phyloP scores from a whole-genome alignment of 2,329 filamentous ascomycete species.

The Elsinoe fawcettii region DNA sequence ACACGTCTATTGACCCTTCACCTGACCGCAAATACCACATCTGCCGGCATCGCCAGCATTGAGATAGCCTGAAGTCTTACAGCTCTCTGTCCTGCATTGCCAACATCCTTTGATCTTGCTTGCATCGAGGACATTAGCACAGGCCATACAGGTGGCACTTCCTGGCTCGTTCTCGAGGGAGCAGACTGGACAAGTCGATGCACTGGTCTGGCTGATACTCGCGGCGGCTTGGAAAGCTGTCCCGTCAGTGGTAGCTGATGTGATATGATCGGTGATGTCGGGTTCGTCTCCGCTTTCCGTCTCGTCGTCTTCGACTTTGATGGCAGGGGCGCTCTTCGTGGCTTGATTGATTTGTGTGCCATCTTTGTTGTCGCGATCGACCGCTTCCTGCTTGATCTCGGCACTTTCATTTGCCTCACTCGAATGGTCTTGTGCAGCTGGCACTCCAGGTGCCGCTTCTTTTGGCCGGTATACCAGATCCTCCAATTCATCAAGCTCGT shows the following conservation, averaged over 20 bases:
- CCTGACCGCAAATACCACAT: slow-evolving; percentile 59
- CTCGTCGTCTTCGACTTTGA: not conserved
- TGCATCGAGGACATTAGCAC: slow-evolving; percentile 60
- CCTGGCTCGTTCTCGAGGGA: slow-evolving; percentile 54
- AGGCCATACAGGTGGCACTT: slow-evolving; percentile 57
- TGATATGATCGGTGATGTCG: not conserved
- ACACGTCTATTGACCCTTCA: slow-evolving; percentile 13
- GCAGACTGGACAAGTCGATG: slow-evolving; percentile 52
- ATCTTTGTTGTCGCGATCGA: not conserved
- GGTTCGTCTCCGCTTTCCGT: not conserved
- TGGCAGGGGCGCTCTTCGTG: not conserved
- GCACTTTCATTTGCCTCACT: not conserved
- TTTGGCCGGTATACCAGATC: slow-evolving; percentile 30
- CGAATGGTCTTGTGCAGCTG: not conserved
- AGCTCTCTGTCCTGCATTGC: slow-evolving; percentile 52
- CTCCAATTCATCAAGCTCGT: slow-evolving; percentile 62
- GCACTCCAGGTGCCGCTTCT: not conserved
- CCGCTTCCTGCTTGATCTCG: not conserved
- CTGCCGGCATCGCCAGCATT: slow-evolving; percentile 62
- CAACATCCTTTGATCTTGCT: slow-evolving; percentile 51
- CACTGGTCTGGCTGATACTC: too few relatives aligned
- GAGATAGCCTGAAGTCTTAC: slow-evolving; percentile 51
- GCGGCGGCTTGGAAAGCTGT: too few relatives aligned
- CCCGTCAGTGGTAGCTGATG: not conserved
- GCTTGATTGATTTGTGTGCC: not conserved